phyloP scores from a whole-genome alignment of 148 eudicot genomes.

The Linanthus parryae region DNA sequence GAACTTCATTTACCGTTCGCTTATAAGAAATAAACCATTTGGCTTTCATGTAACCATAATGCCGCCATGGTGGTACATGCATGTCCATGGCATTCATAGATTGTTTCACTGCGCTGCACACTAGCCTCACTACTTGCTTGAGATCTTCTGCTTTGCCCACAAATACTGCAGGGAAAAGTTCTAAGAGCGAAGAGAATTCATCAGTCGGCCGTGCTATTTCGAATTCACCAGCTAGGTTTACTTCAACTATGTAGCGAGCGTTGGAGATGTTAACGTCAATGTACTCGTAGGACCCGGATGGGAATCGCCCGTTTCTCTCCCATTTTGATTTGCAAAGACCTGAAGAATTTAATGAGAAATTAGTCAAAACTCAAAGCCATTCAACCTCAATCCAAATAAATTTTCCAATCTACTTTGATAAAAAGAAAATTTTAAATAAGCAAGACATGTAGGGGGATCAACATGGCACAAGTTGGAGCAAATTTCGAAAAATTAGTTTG shows the following conservation, averaged over 20 bases:
- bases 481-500: too few relatives aligned
- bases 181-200: slow-evolving; percentile 34
- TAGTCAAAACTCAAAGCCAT: background rate
- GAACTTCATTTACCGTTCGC: slow-evolving; percentile 32
- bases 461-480: too few relatives aligned
- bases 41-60: slow-evolving; percentile 48
- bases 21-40: slow-evolving; percentile 62
- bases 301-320: slow-evolving; percentile 42
- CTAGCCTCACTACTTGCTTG: slow-evolving; percentile 44
- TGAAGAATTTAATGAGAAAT: background rate
- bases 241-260: slow-evolving; percentile 55
- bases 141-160: slow-evolving; percentile 40
- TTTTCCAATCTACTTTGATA: background rate
- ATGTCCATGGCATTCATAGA: slow-evolving; percentile 45
- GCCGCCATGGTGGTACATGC: slow-evolving; percentile 76
- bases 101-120: slow-evolving; percentile 53
- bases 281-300: slow-evolving; percentile 66
- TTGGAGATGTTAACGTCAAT: slow-evolving; percentile 40
- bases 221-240: slow-evolving; percentile 36
- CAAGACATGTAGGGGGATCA: too few relatives aligned
- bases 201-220: slow-evolving; percentile 55
- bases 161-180: slow-evolving; percentile 36
- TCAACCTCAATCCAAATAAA: background rate
- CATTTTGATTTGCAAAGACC: slow-evolving; percentile 87
- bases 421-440: too few relatives aligned